These are phyloP conservation scores for Naganishia cerealis DNA, from an alignment of 1,284 basidiomycete genomes.

Conservation along the genomic window DNA sequence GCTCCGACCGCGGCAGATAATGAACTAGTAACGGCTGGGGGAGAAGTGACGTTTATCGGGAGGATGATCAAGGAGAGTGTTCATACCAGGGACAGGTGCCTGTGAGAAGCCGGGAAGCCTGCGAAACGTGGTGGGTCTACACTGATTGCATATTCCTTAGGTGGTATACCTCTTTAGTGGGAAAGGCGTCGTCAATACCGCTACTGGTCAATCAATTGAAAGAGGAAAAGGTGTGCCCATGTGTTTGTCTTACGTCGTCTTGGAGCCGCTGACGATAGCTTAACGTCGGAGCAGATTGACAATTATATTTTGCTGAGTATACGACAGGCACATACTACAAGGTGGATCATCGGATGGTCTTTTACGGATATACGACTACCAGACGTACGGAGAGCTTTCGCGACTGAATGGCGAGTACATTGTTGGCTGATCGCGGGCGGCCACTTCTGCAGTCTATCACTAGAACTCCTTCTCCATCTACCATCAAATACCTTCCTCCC, in stretches of 20 bases:
- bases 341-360: constrained; percentile 89
- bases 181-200: constrained; percentile 73
- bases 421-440: constrained; percentile 44
- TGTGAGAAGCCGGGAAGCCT: constrained; percentile 30
- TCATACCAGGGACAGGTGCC: constrained; percentile 56
- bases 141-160: constrained; percentile 51
- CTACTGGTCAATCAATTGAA: constrained; percentile 64
- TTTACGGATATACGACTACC: constrained; percentile 65
- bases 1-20: constrained; percentile 76
- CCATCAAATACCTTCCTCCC: constrained; percentile 61
- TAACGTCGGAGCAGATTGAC: constrained; percentile 59
- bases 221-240: constrained; percentile 57
- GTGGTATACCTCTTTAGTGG: constrained; percentile 91
- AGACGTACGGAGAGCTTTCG: constrained; percentile 53
- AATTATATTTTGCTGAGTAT: constrained; percentile 84
- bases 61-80: constrained; percentile 76
- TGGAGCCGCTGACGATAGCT: background rate
- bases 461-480: constrained; percentile 58
- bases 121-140: background rate
- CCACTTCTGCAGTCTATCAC: constrained; percentile 57
- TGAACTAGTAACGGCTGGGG: constrained; percentile 84
- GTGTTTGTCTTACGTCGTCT: background rate
- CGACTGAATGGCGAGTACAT: constrained; percentile 4
- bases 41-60: constrained; percentile 75
- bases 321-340: constrained; percentile 76